A percentile compares a stretch with the other conserved stretches of the same genome.
Conservation (phyloP, 495 filamentous ascomycete genomes). For the Penicillium daleae region DNA sequence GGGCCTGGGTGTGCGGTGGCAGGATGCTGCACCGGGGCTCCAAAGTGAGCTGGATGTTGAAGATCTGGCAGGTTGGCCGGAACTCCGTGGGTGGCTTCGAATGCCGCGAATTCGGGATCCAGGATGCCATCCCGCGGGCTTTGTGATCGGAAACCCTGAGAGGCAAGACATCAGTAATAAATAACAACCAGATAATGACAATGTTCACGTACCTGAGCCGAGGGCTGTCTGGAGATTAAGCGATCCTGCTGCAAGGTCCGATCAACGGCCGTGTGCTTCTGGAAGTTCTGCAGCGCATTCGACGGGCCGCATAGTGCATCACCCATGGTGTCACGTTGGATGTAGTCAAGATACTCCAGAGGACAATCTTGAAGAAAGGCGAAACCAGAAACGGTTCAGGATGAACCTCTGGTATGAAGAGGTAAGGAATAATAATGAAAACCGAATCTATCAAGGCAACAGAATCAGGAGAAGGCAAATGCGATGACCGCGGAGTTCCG, state of each 20-base stretch:
- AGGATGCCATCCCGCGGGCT: slow-evolving; percentile 57
- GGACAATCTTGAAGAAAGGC: neutral
- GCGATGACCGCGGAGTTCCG: slow-evolving; percentile 14
- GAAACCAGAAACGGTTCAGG: neutral
- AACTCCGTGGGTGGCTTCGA: slow-evolving; percentile 58
- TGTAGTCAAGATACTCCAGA: neutral
- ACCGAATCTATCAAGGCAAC: slow-evolving; percentile 2
- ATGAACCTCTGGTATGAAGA: neutral
- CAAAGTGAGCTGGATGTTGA: slow-evolving; percentile 38
- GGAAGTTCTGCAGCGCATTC: slow-evolving; percentile 82
- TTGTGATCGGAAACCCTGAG: slow-evolving; percentile 66
- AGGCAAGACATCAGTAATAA: slow-evolving; percentile 21
- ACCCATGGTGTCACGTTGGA: slow-evolving; percentile 59
- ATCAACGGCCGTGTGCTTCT: slow-evolving; percentile 78
- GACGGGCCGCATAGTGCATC: slow-evolving; percentile 88
- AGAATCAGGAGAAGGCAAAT: neutral
- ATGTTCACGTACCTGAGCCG: slow-evolving; percentile 54
- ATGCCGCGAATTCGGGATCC: slow-evolving; percentile 73
- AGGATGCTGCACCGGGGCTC: slow-evolving; percentile 18
- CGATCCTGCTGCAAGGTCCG: slow-evolving; percentile 86
- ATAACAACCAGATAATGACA: neutral
- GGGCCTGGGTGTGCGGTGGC: slow-evolving; percentile 26
- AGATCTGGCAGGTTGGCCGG: slow-evolving; percentile 34
- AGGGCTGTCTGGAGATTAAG: slow-evolving; percentile 54
- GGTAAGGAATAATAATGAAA: neutral